phyloP scores from a whole-genome alignment of 495 filamentous ascomycete species.

The Aspergillus diversus region DNA sequence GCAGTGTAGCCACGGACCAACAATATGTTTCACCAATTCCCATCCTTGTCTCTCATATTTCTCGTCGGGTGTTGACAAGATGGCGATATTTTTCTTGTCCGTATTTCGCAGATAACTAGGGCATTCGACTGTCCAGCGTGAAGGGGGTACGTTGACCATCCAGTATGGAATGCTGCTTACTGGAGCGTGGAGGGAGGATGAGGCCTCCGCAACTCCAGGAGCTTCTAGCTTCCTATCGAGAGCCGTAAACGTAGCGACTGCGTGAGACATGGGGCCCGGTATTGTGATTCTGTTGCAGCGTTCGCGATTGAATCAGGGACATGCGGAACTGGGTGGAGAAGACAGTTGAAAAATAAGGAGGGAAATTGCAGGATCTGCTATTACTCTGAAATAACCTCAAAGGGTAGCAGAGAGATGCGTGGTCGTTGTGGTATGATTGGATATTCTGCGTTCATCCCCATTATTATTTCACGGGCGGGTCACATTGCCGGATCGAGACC shows the following conservation, averaged over 20 bases:
- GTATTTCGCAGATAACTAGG: constrained; percentile 67
- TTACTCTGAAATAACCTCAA: constrained; percentile 6
- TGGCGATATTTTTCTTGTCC: constrained; percentile 48
- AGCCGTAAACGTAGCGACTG: constrained; percentile 27
- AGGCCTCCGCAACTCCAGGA: constrained; percentile 18
- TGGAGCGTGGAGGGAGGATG: constrained; percentile 18
- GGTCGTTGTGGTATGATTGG: constrained; percentile 7
- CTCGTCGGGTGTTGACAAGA: constrained; percentile 67
- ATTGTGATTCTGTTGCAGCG: constrained; percentile 18
- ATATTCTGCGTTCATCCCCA: not conserved
- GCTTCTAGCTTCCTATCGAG: constrained; percentile 32
- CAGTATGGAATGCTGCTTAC: constrained; percentile 63
- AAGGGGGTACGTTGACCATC: constrained; percentile 73
- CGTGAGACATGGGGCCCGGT: constrained; percentile 11
- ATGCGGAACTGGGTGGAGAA: not conserved
- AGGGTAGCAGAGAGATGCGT: not conserved
- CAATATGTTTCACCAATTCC: constrained; percentile 63
- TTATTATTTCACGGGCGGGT: constrained; percentile 11
- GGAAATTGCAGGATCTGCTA: not conserved
- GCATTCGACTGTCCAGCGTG: constrained; percentile 63
- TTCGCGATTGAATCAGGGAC: not conserved
- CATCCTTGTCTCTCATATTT: constrained; percentile 62
- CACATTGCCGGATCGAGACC: constrained; percentile 12
- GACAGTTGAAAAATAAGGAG: not conserved
- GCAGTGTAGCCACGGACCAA: constrained; percentile 40